A percentile compares a stretch with the other conserved stretches of the same genome.
phyloP scores from a whole-genome alignment of 176 grass and related monocot species.

The Saccharum officinarum region DNA sequence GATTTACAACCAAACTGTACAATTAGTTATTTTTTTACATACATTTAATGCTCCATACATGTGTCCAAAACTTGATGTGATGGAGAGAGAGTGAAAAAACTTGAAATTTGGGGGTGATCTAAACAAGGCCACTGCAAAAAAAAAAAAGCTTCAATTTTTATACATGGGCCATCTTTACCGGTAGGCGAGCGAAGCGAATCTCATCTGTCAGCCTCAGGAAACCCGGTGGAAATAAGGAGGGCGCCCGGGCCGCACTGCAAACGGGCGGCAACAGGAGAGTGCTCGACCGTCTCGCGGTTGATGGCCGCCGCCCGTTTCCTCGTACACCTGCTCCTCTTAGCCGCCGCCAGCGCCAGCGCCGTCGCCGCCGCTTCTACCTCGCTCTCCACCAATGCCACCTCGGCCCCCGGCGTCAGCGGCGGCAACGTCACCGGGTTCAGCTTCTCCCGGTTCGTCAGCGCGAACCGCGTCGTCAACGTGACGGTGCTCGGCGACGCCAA shows the following conservation, averaged over 20 bases:
- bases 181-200: conserved; percentile 23
- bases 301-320: conserved; percentile 41
- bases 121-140: too few relatives aligned
- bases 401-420: neutral
- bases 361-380: conserved; percentile 6
- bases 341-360: neutral
- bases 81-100: too few relatives aligned
- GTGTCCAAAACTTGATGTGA: too few relatives aligned
- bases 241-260: neutral
- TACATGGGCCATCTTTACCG: too few relatives aligned
- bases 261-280: neutral
- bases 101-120: too few relatives aligned
- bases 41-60: too few relatives aligned
- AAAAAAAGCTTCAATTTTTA: too few relatives aligned
- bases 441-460: conserved; percentile 48
- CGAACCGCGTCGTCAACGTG: conserved; percentile 1
- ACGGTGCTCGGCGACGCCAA: conserved; percentile 38
- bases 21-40: too few relatives aligned
- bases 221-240: neutral
- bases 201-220: neutral
- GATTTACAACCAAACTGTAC: too few relatives aligned
- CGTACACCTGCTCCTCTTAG: conserved; percentile 32
- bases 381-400: conserved; percentile 44
- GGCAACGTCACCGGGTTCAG: conserved; percentile 12
- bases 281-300: neutral